Conservation (phyloP, 2,329 filamentous ascomycete genomes). For the Neopestalotiopsis rosae region DNA sequence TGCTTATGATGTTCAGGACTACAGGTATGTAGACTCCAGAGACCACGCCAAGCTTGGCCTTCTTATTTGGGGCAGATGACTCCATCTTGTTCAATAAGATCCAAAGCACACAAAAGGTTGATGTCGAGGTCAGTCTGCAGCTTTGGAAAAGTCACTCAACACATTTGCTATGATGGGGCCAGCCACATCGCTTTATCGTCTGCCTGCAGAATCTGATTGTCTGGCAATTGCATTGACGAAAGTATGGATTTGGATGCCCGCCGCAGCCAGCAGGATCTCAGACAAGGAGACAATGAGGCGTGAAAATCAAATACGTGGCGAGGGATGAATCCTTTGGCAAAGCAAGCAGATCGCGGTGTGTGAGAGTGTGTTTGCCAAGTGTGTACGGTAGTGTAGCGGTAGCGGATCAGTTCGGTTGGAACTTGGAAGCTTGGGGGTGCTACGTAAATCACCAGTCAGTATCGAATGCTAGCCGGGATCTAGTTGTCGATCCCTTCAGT, state of each 20-base stretch:
- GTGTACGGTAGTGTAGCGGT: neutral
- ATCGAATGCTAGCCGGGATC: neutral
- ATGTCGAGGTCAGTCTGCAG: neutral
- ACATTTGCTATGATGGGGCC: neutral
- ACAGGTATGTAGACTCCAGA: slow-evolving; percentile 86
- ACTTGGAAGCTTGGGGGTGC: neutral
- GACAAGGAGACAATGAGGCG: neutral
- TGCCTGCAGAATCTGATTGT: neutral
- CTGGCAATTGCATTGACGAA: neutral
- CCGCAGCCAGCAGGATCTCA: neutral
- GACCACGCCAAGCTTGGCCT: slow-evolving; percentile 74
- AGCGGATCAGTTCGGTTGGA: neutral
- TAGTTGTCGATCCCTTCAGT: neutral
- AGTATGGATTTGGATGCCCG: neutral
- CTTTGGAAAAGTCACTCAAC: neutral
- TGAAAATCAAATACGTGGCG: neutral
- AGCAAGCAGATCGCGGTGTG: neutral
- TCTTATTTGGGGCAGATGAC: slow-evolving; percentile 37
- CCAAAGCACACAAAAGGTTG: neutral
- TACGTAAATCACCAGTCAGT: neutral
- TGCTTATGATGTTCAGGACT: slow-evolving; percentile 87
- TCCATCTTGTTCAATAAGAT: slow-evolving; percentile 36
- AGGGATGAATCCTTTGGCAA: neutral
- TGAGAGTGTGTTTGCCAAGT: too few relatives aligned
- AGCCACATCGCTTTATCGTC: neutral